These are phyloP conservation scores for Thraustotheca clavata DNA, from an alignment of 352 stramenopile species.

Conservation along the genomic window DNA sequence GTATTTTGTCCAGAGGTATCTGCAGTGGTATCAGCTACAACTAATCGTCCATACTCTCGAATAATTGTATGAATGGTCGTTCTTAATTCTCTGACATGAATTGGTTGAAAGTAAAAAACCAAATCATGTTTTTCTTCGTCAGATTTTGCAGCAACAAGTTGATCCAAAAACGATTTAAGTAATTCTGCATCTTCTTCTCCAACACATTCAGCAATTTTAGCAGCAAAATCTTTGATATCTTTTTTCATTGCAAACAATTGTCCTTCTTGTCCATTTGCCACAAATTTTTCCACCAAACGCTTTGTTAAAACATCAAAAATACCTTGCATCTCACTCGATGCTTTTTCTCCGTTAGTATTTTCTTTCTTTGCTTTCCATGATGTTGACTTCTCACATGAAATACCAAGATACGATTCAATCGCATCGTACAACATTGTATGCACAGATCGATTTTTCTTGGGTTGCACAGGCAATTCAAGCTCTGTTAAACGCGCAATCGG, in stretches of 20 bases:
- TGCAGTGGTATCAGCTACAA: conserved; percentile 80
- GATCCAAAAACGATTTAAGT: conserved; percentile 6
- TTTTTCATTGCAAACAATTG: neutral
- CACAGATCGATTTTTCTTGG: conserved; percentile 21
- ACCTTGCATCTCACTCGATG: neutral
- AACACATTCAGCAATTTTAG: conserved; percentile 4
- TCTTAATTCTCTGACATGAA: conserved; percentile 79
- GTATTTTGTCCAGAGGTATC: conserved; percentile 45
- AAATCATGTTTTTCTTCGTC: neutral
- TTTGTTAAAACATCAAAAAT: conserved; percentile 6
- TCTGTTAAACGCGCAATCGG: conserved; percentile 53
- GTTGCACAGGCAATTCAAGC: conserved; percentile 39
- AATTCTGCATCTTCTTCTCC: neutral
- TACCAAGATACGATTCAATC: conserved; percentile 4
- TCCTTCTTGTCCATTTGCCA: neutral
- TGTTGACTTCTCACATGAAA: conserved; percentile 13
- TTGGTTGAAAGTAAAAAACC: conserved; percentile 28
- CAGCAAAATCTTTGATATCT: neutral
- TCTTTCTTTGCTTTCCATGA: neutral
- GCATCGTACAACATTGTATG: conserved; percentile 13
- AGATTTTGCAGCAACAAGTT: neutral
- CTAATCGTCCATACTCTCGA: conserved; percentile 49
- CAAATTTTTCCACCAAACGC: conserved; percentile 11
- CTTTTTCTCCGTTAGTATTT: neutral
- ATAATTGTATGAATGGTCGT: conserved; percentile 79